Evolutionary conservation across 305 asterid genomes (phyloP).

Genomic region (Rubia balearica): DNA sequence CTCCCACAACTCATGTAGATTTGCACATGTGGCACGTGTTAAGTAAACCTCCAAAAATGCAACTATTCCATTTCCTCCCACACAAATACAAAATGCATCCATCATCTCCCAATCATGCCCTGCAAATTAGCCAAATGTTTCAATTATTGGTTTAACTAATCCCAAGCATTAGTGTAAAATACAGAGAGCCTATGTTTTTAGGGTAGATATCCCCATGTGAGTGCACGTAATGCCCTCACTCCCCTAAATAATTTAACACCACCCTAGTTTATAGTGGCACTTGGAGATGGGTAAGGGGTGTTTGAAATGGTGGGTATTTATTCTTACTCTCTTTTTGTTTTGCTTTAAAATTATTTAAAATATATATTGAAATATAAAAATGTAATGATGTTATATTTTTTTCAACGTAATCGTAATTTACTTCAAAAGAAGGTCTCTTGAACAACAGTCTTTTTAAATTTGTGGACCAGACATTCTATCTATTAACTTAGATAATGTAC

Average conservation of each 20-base stretch:
- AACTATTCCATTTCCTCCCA: neutral
- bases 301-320: too few species aligned
- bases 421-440: too few species aligned
- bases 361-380: too few species aligned
- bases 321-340: too few species aligned
- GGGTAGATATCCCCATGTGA: conserved; percentile 15
- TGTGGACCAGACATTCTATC: too few species aligned
- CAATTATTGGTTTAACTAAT: neutral
- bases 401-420: too few species aligned
- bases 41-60: neutral
- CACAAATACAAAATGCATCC: neutral
- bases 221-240: conserved; percentile 6
- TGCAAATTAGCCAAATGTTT: neutral
- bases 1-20: neutral
- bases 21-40: conserved; percentile 1
- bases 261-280: neutral
- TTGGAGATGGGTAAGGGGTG: neutral
- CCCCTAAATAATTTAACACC: neutral
- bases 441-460: too few species aligned
- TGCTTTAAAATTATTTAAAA: too few species aligned
- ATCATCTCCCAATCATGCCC: conserved; percentile 9
- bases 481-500: too few species aligned
- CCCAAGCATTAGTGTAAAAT: neutral
- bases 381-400: too few species aligned
- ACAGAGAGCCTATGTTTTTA: neutral